Evolutionary conservation across 2,329 filamentous ascomycete species (phyloP).

Genomic region (Hirsutella minnesotensis): DNA sequence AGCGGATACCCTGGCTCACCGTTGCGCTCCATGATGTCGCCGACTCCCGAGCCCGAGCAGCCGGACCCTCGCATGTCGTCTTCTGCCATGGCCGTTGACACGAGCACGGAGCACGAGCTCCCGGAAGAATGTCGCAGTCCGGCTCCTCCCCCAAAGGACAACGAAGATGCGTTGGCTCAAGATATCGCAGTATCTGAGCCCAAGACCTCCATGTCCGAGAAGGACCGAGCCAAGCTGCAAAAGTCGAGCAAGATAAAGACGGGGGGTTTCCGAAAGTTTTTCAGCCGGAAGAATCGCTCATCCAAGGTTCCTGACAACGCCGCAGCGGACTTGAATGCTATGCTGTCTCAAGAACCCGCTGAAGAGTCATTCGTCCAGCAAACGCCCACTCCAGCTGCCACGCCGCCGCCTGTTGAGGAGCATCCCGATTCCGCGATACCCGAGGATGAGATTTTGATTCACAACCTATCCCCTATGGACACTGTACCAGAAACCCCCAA

Average conservation of each 20-base stretch:
- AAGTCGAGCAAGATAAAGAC: constrained; percentile 34
- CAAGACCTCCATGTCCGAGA: constrained; percentile 10
- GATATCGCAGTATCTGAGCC: constrained; percentile 1
- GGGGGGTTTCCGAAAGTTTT: constrained; percentile 52
- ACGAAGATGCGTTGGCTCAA: not conserved
- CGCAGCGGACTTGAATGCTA: constrained; percentile 35
- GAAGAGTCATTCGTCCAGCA: constrained; percentile 12
- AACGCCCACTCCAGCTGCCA: constrained; percentile 14
- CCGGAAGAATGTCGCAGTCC: constrained; percentile 1
- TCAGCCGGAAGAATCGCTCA: constrained; percentile 48
- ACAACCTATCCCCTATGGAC: not conserved
- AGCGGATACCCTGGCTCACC: constrained; percentile 1
- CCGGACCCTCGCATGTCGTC: not conserved
- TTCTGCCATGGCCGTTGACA: constrained; percentile 3
- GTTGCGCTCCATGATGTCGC: not conserved
- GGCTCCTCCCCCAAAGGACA: constrained; percentile 13
- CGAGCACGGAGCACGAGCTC: not conserved
- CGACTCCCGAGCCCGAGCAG: not conserved
- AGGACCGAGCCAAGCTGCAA: constrained; percentile 36
- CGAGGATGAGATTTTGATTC: constrained; percentile 4
- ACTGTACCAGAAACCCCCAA: not conserved
- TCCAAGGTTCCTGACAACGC: constrained; percentile 46
- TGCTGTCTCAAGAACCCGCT: constrained; percentile 29
- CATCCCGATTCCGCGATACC: not conserved
- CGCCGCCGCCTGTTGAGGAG: constrained; percentile 7